Percentiles rank a stretch among this genome's conserved stretches.
These are phyloP conservation scores for Albugo laibachii DNA, from an alignment of 352 stramenopile genomes.

Conservation along the genomic window DNA sequence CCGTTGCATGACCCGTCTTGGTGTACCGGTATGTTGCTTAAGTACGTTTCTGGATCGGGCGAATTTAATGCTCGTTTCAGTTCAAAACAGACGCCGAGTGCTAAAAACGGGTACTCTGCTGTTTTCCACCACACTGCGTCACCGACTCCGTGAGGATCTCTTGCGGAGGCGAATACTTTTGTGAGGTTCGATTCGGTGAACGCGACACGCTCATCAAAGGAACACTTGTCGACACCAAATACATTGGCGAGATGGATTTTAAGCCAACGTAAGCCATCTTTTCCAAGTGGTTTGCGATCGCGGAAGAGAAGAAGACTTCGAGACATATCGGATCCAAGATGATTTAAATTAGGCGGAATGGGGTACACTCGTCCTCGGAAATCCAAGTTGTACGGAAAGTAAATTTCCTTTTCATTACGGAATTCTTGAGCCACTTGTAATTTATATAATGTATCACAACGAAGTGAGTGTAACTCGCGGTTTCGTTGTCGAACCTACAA, in stretches of 20 bases:
- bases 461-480: slow-evolving; percentile 84
- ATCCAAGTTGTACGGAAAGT: slow-evolving; percentile 99
- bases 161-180: slow-evolving; percentile 81
- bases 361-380: slow-evolving; percentile 97
- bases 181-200: slow-evolving; percentile 90
- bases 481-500: slow-evolving; percentile 58
- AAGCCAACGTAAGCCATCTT: slow-evolving; percentile 92
- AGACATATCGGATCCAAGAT: slow-evolving; percentile 97
- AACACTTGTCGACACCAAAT: slow-evolving; percentile 84
- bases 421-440: slow-evolving; percentile 92
- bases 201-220: slow-evolving; percentile 91
- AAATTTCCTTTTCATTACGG: slow-evolving; percentile 91
- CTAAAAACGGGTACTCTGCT: slow-evolving; percentile 96
- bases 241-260: slow-evolving; percentile 94
- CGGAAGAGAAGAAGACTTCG: slow-evolving; percentile 91
- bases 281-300: slow-evolving; percentile 86
- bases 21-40: slow-evolving; percentile 93
- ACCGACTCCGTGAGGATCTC: slow-evolving; percentile 76
- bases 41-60: slow-evolving; percentile 86
- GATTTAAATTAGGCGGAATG: slow-evolving; percentile 96
- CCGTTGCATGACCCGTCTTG: slow-evolving; percentile 98
- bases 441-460: slow-evolving; percentile 91
- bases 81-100: slow-evolving; percentile 93
- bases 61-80: slow-evolving; percentile 85
- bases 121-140: slow-evolving; percentile 87